phyloP scores from a whole-genome alignment of 495 filamentous ascomycete genomes.

The Rhypophila decipiens region DNA sequence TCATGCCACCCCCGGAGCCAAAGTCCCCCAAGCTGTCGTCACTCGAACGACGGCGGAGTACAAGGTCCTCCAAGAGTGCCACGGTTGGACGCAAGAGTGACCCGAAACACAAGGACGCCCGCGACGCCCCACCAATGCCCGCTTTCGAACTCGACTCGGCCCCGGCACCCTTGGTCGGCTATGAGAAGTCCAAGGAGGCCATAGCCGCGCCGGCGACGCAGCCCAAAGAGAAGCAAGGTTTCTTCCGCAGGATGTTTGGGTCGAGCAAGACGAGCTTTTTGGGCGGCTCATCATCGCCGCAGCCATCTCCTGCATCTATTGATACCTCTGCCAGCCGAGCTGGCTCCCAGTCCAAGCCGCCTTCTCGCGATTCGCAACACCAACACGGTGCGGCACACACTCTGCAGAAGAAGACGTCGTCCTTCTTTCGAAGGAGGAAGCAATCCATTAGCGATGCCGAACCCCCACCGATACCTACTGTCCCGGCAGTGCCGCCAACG shows the following conservation, averaged over 20 bases:
- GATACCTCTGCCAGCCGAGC: conserved; percentile 12
- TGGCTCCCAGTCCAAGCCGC: conserved; percentile 31
- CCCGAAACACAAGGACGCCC: conserved; percentile 11
- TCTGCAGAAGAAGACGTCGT: conserved; percentile 82
- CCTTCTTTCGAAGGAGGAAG: conserved; percentile 90
- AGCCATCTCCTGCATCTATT: conserved; percentile 11
- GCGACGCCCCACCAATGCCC: conserved; percentile 25
- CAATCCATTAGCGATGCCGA: conserved; percentile 59
- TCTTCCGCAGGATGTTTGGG: conserved; percentile 86
- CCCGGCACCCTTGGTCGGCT: conserved; percentile 49
- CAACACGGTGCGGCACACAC: conserved; percentile 41
- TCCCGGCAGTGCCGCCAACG: conserved; percentile 20
- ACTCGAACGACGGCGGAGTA: conserved; percentile 53
- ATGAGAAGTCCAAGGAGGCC: conserved; percentile 50
- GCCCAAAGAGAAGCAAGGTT: conserved; percentile 70
- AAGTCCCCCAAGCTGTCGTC: conserved; percentile 15
- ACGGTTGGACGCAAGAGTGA: conserved; percentile 33
- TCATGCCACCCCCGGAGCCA: conserved; percentile 33
- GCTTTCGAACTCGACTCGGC: conserved; percentile 39
- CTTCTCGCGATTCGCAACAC: conserved; percentile 38
- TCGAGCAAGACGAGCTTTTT: conserved; percentile 39
- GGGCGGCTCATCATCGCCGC: conserved; percentile 2
- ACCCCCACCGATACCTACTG: conserved; percentile 34
- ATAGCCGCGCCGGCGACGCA: conserved; percentile 20
- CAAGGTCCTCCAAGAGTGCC: conserved; percentile 55